A percentile compares a stretch with the other conserved stretches of the same genome.
Evolutionary conservation across 441 rosid genomes (phyloP).

Genomic region (Macaranga tanarius): DNA sequence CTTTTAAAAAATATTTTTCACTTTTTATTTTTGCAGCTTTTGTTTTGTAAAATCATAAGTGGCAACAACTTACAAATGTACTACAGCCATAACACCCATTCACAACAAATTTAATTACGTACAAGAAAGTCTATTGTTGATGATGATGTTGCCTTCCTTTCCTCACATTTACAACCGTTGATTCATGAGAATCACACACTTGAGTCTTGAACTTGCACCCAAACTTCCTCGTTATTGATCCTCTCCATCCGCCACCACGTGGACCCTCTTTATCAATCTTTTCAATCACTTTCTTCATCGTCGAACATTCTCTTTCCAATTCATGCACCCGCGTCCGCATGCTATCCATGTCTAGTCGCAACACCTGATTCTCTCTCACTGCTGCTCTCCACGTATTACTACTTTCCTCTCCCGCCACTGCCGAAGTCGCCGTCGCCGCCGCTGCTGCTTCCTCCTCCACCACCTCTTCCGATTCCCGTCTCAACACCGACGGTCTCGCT

Average conservation of each 20-base stretch:
- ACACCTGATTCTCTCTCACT: slow-evolving; percentile 91
- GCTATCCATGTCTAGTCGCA: slow-evolving; percentile 86
- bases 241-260: slow-evolving; percentile 43
- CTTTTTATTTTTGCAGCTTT: neutral
- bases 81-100: too few species aligned
- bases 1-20: neutral
- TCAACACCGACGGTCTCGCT: slow-evolving; percentile 31
- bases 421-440: slow-evolving; percentile 22
- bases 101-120: slow-evolving; percentile 6
- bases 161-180: slow-evolving; percentile 48
- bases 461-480: slow-evolving; percentile 29
- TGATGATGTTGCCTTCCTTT: slow-evolving; percentile 40
- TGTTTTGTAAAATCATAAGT: slow-evolving; percentile 4
- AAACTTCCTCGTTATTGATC: slow-evolving; percentile 51
- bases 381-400: slow-evolving; percentile 65
- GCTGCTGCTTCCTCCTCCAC: slow-evolving; percentile 31
- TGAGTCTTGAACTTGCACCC: slow-evolving; percentile 92
- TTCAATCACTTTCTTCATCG: slow-evolving; percentile 79
- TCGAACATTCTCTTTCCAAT: slow-evolving; percentile 81
- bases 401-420: slow-evolving; percentile 25
- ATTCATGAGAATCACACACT: slow-evolving; percentile 90
- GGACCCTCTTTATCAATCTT: slow-evolving; percentile 57
- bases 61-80: slow-evolving; percentile 3
- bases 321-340: slow-evolving; percentile 91
- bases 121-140: slow-evolving; percentile 19